Base-by-base conservation (phyloP, 176 grass and related monocot species). In the Triticum timopheevii region DNA sequence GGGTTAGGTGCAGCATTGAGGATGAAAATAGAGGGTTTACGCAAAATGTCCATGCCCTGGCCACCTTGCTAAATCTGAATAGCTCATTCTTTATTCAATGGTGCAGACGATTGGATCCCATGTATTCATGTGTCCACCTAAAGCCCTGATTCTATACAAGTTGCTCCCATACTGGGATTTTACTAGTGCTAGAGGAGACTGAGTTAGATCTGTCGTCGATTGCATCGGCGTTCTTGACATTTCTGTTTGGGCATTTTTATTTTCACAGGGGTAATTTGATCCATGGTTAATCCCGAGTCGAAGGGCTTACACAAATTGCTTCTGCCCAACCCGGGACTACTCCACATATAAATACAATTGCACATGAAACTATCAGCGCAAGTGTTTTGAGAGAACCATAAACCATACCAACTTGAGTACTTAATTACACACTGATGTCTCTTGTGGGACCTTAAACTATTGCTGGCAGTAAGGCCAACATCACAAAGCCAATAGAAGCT, bases 401-500 rank as follows among this genome's bases (percentile, higher is more conserved):
- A 65, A 30, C 25, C 20, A 62, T 61, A 42, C 49, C 31, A 22
- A 69, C 10, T 58, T 58, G 17, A 58, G 54, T 69, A n/a, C 23
- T 59, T 49, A 40, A 47, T 22, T 15, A 30, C 15, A 36, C 36
- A 86, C 13, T 7, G 2, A 20, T 74, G 66, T 33, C 42, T 36
- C 27, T 78, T 74, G 5, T 54, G 17, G 50, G 24, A 24, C 45
- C 38, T 87, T 80, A 95, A 85, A 90, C 22, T 61, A 87, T 25
- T 24, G 88, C 69, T 76, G 90, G 1, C 23, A 90, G 28, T 35
- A 58, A 89, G 4, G 65, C 86, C 30, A 91, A 13, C n/a, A 78
- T 63, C 25, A 91, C 81, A 67, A 91, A 80, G 4, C 81, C 90
- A 54, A 80, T 35, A 13, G 92, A 84, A 23, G 66, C 88, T 39